Base-by-base conservation (phyloP, 2,329 filamentous ascomycete genomes). In the Venturia oleaginea region DNA sequence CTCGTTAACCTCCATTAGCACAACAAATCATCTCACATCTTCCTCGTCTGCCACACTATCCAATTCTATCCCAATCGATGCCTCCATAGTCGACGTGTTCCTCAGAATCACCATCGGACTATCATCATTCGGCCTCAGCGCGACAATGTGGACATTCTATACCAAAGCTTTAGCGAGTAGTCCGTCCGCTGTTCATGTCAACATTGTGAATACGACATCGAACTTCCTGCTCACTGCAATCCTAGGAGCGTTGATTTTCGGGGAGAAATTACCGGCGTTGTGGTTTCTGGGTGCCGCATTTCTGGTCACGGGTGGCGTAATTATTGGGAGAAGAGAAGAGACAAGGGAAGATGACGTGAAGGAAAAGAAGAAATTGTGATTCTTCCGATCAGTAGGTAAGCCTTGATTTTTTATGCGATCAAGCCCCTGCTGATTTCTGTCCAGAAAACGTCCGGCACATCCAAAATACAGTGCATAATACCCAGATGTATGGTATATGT, bases 61-160 rank as follows among this genome's bases (percentile, higher is more conserved):
- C 1, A 72, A 75, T 38, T 68, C 75, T 24, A 76, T 85, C 59
- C 77, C 79, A 11, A 78, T 82, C n/a, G 76, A 75, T 51, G 79
- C 83, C 1, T 72, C 75, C 37, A 68, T 75, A 22, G 76, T 85
- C 30, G 83, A 85, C 66, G 75, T 76, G 63, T 69, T 77, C 11
- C 76, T 85, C 30, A 75, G 83, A 69, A 81, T 75, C 48, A 82
- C 84, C 51, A 92, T 92, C 79, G 92, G 93, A 71, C 82, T 79
- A 0, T 80, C 92, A 15, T 93, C 92, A 70, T 80, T 92, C 55
- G 74, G 83, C 62, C 92, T 91, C 75, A 91, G 92, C 71, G 88
- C 84, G 62, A 79, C 91, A 75, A 93, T 93, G 90, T 93, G 90
- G 90, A 86, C 87, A 0, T 82, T 93, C 59, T 93, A 92, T 77